Base-by-base conservation (phyloP, 2,329 filamentous ascomycete genomes). In the Bipolaris victoriae region DNA sequence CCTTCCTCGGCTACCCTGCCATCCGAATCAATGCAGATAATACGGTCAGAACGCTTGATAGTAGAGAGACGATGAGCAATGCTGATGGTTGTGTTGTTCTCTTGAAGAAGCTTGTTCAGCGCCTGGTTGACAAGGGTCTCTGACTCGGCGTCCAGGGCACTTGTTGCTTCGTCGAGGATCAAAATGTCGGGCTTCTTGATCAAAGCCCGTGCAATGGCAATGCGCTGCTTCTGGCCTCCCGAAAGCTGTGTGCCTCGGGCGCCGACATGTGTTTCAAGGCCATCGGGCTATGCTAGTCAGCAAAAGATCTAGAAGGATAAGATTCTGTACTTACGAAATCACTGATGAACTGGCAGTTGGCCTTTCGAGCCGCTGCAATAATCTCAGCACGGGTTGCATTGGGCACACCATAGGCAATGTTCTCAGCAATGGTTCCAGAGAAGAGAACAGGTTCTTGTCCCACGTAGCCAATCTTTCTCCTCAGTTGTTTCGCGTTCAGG, bases 121-220 rank as follows among this genome's bases (percentile, higher is more conserved):
- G 95, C 95, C 68, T 92, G 88, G 75, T 99, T 99, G 58, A 99
- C 95, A 2, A 98, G 85, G 0, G 95, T 98, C 77, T 99, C 95
- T 0, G 92, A 97, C 77, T 99, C 95, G 13, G 95, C 95, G 74
- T 99, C 95, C 7, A 99, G 84, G 0, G 95, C 95, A 59, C 92
- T 97, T 0, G 96, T 99, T 16, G 96, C 80, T 82, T 99, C 95
- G 72, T 99, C 95, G 0, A 99, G 85, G 59, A 99, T 96, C 26
- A 99, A 82, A 62, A 99, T 98, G 78, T 99, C 95, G 0, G 96
- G 96, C 62, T 97, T 87, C 78, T 98, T 98, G 67, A 99, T 88
- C 26, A 99, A 83, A 11, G 95, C 95, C 52, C 96, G 87, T 5
- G 95, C 95, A 75, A 99, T 99, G 36, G 95, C 95, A 69, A 99